phyloP scores from a whole-genome alignment of 495 filamentous ascomycete genomes.

The Daldinia bambusicola region DNA sequence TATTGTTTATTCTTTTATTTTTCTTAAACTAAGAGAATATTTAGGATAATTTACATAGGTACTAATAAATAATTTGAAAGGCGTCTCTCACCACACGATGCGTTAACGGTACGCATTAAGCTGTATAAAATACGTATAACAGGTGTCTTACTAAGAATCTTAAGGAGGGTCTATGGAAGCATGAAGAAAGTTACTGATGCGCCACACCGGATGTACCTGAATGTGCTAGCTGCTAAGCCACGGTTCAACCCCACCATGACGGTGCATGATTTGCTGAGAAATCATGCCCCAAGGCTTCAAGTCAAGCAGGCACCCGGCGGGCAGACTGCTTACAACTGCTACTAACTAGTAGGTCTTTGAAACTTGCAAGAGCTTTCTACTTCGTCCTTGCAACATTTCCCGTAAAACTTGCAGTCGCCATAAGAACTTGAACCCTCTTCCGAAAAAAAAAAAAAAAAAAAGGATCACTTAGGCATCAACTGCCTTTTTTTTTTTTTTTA shows the following conservation, averaged over 20 bases:
- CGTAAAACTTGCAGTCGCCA: slow-evolving; percentile 20
- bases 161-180: slow-evolving; percentile 15
- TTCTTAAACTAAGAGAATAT: too few relatives aligned
- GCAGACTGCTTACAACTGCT: slow-evolving; percentile 1
- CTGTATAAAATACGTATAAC: too few relatives aligned
- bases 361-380: slow-evolving; percentile 30
- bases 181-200: slow-evolving; percentile 23
- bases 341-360: slow-evolving; percentile 8
- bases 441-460: slow-evolving; percentile 11
- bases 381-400: slow-evolving; percentile 11
- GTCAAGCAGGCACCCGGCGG: slow-evolving; percentile 13
- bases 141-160: too few relatives aligned
- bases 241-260: slow-evolving; percentile 30
- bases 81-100: too few relatives aligned
- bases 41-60: too few relatives aligned
- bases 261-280: slow-evolving; percentile 45
- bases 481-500: slow-evolving; percentile 29
- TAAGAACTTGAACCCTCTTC: slow-evolving; percentile 11
- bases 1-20: too few relatives aligned
- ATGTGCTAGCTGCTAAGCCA: slow-evolving; percentile 5
- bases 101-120: too few relatives aligned
- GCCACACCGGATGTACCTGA: slow-evolving; percentile 14
- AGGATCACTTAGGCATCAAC: slow-evolving; percentile 4
- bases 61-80: too few relatives aligned
- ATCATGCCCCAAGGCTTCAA: slow-evolving; percentile 21